Conservation (phyloP, 1,284 basidiomycete genomes). For the Kalmanozyma brasiliensis region DNA sequence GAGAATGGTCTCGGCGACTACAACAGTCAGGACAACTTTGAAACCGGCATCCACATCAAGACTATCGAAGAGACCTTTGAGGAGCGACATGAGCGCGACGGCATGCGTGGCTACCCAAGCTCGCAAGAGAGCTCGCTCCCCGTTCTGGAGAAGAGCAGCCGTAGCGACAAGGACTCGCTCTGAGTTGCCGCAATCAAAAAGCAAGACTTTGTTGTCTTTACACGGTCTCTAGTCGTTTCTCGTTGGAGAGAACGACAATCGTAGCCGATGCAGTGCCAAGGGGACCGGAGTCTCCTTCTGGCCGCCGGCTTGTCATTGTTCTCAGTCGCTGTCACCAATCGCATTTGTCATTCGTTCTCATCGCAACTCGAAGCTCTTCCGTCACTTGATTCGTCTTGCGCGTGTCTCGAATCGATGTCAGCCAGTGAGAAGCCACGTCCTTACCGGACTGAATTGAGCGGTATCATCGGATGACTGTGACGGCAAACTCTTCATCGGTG, state of each 20-base stretch:
- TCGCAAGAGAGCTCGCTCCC: constrained; percentile 47
- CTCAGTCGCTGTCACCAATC: background rate
- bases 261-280: too few species aligned
- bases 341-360: background rate
- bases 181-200: background rate
- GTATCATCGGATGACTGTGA: too few species aligned
- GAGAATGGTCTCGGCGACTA: constrained; percentile 22
- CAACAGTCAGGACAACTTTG: constrained; percentile 34
- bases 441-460: too few species aligned
- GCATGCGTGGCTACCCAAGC: constrained; percentile 34
- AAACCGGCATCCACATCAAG: constrained; percentile 54
- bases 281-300: too few species aligned
- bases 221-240: too few species aligned
- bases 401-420: too few species aligned
- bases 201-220: background rate
- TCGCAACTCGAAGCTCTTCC: too few species aligned
- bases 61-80: constrained; percentile 59
- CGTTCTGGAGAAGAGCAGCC: constrained; percentile 34
- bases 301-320: too few species aligned
- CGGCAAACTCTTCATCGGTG: too few species aligned
- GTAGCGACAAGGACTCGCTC: constrained; percentile 32
- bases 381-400: too few species aligned
- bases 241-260: too few species aligned
- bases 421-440: too few species aligned
- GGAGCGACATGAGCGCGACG: constrained; percentile 48